Base-by-base conservation (phyloP, 2,329 filamentous ascomycete genomes). In the Gliomastix tumulicola region DNA sequence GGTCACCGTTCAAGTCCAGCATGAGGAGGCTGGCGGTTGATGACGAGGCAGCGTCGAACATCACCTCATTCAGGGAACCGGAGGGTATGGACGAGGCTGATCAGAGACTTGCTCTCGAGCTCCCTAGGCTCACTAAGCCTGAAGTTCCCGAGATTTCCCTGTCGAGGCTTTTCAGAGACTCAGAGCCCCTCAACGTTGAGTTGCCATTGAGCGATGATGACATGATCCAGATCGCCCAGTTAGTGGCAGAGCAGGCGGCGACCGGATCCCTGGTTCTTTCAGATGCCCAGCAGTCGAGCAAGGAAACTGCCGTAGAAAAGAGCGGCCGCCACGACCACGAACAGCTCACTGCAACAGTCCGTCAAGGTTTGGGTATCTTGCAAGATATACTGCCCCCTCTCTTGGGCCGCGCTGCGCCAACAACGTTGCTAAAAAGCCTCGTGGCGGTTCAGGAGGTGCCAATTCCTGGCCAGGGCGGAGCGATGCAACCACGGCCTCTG, bases 231-330 rank as follows among this genome's bases (percentile, higher is more conserved):
- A 68, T 83, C 19, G 82, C 80, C 0, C 83, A 87, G 48, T 73
- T 86, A 25, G 59, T 87, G n/a, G 80, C 79, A 3, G 80, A 85
- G 41, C 83, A 88, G 51, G 72, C 81, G 17, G 69, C 76, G 3
- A 74, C 68, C 9, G 72, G 77, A 2, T 62, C 51, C 12, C 47
- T 74, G 20, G 56, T 60, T 13, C 52, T 64, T 28, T 49, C 42
- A 21, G 50, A 46, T 32, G 45, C 49, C 5, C 49, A 43, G 11
- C 42, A 41, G 20, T 40, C 42, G 30, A 43, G 47, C 10, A 40
- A 37, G 34, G 35, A n/a, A 46, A 46, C 35, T 37, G 41, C 34
- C 22, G 49, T 57, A 28, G 44, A 54, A 43, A 44, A 54, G 45
- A 51, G 59, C 46, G 54, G 54, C 25, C 62, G 63, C 2, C 63